Evolutionary conservation across 192 early-diverging fungal genomes (phyloP).

Genomic region (Podochytrium sp.): DNA sequence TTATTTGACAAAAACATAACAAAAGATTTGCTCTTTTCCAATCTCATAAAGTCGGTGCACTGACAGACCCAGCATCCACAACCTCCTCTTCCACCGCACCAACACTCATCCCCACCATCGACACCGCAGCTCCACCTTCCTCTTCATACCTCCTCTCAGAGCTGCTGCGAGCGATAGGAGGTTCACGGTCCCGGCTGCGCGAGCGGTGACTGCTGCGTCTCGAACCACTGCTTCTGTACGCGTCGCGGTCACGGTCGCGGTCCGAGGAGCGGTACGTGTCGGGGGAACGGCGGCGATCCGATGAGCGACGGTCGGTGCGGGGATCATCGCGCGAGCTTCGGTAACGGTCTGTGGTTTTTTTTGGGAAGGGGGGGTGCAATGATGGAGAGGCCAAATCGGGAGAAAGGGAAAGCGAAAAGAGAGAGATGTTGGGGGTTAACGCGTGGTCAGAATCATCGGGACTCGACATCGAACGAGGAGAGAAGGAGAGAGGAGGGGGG

Average conservation of each 20-base stretch:
- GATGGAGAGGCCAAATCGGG: background rate
- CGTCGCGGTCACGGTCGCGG: slow-evolving; percentile 41
- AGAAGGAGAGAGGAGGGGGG: slow-evolving; percentile 1
- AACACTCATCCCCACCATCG: background rate
- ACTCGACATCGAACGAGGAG: slow-evolving; percentile 17
- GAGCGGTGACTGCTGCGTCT: slow-evolving; percentile 2
- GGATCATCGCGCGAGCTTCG: slow-evolving; percentile 37
- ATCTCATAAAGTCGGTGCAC: too few relatives aligned
- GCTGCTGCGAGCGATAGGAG: background rate
- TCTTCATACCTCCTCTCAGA: background rate
- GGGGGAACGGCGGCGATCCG: slow-evolving; percentile 16
- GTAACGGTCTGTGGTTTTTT: slow-evolving; percentile 3
- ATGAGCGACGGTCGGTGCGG: background rate
- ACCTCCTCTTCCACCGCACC: background rate
- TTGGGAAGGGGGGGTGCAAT: background rate
- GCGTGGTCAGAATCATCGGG: background rate
- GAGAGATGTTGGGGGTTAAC: background rate
- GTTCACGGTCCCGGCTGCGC: slow-evolving; percentile 2
- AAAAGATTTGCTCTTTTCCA: too few relatives aligned
- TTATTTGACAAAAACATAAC: too few relatives aligned
- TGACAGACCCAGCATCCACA: too few relatives aligned
- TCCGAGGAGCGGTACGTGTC: slow-evolving; percentile 21
- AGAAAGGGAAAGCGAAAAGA: slow-evolving; percentile 24
- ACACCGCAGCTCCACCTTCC: background rate
- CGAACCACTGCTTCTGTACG: slow-evolving; percentile 28